These are phyloP conservation scores for Sclerospora graminicola DNA, from an alignment of 352 stramenopile genomes.

Conservation along the genomic window DNA sequence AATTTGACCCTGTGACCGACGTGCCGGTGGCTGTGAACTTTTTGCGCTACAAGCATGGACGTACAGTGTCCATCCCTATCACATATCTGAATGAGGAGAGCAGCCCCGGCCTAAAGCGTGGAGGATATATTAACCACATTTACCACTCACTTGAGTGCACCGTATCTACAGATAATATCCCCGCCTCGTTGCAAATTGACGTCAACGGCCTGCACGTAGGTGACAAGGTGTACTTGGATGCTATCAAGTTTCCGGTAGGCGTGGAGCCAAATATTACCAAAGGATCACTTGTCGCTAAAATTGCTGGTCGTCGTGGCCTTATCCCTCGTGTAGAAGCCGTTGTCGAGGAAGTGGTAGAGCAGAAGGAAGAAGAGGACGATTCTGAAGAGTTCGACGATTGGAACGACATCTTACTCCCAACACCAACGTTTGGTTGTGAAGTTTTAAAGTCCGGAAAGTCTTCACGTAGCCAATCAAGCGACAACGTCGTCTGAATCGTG, in stretches of 20 bases:
- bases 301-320: constrained; percentile 76
- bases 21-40: constrained; percentile 86
- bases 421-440: constrained; percentile 2
- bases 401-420: constrained; percentile 56
- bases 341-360: constrained; percentile 57
- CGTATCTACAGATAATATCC: constrained; percentile 68
- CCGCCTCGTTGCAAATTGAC: constrained; percentile 66
- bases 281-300: constrained; percentile 73
- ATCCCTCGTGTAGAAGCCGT: constrained; percentile 65
- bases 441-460: constrained; percentile 66
- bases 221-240: constrained; percentile 70
- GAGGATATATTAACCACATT: constrained; percentile 91
- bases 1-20: constrained; percentile 79
- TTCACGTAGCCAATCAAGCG: constrained; percentile 79
- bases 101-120: constrained; percentile 89
- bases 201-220: constrained; percentile 83
- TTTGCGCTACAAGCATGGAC: constrained; percentile 85
- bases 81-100: constrained; percentile 90
- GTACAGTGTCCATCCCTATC: constrained; percentile 88
- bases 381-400: constrained; percentile 80
- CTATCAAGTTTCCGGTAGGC: constrained; percentile 66
- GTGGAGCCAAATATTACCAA: constrained; percentile 51
- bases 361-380: constrained; percentile 49
- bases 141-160: constrained; percentile 75
- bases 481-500: constrained; percentile 62